A percentile compares a stretch with the other conserved stretches of the same genome.
Conservation (phyloP, 176 grass and related monocot species). For the Elaeis guineensis region DNA sequence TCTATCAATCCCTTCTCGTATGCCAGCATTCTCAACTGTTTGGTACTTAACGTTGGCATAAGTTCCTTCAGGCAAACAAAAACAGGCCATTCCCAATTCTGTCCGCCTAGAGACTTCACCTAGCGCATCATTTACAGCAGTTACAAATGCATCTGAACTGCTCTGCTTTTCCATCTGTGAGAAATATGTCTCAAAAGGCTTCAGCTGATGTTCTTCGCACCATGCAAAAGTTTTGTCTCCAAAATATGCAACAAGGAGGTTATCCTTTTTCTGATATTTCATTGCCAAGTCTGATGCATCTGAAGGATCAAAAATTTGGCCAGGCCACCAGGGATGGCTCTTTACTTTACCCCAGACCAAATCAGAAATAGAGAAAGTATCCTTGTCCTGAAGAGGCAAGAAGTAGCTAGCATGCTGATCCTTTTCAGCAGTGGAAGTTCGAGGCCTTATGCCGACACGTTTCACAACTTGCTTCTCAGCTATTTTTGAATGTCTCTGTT, state of each 20-base stretch:
- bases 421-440: neutral
- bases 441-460: neutral
- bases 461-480: conserved; percentile 3
- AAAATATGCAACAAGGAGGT: conserved; percentile 78
- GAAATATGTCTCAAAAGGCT: conserved; percentile 67
- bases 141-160: conserved; percentile 59
- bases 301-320: conserved; percentile 73
- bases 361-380: conserved; percentile 53
- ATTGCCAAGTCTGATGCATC: conserved; percentile 81
- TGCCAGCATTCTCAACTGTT: conserved; percentile 85
- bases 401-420: conserved; percentile 39
- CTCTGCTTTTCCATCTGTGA: conserved; percentile 87
- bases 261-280: conserved; percentile 62
- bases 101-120: conserved; percentile 78
- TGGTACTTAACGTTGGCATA: conserved; percentile 43
- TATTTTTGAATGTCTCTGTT: too few species aligned
- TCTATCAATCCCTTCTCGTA: conserved; percentile 58
- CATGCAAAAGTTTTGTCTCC: conserved; percentile 96
- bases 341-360: conserved; percentile 99
- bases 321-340: conserved; percentile 98
- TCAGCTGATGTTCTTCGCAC: conserved; percentile 89
- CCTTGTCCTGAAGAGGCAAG: conserved; percentile 45
- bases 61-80: conserved; percentile 54
- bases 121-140: conserved; percentile 62
- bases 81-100: conserved; percentile 60